Percentiles rank a stretch among this genome's conserved stretches.
These are phyloP conservation scores for Hymenoscyphus albidus DNA, from an alignment of 2,329 filamentous ascomycete species.

Conservation along the genomic window DNA sequence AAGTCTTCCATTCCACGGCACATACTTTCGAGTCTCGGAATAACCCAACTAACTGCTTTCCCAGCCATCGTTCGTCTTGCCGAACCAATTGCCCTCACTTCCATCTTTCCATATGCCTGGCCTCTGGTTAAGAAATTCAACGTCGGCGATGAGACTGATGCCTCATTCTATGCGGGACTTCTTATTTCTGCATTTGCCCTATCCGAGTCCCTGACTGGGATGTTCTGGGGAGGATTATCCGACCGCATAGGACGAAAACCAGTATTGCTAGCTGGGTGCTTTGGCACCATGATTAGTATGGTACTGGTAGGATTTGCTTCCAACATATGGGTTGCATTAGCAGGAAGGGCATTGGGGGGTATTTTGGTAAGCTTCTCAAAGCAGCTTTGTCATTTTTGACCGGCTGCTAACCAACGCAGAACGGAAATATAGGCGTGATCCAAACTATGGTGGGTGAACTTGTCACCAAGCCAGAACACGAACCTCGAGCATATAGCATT, in stretches of 20 bases:
- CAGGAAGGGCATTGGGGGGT: conserved; percentile 73
- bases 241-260: conserved; percentile 83
- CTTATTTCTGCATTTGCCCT: conserved; percentile 84
- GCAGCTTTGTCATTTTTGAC: neutral
- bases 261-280: conserved; percentile 74
- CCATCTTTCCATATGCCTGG: conserved; percentile 91
- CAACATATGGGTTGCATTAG: conserved; percentile 79
- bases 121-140: conserved; percentile 73
- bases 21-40: conserved; percentile 7
- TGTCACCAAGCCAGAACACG: conserved; percentile 77
- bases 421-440: conserved; percentile 88
- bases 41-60: conserved; percentile 14
- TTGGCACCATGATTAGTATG: conserved; percentile 79
- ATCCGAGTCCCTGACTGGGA: conserved; percentile 76
- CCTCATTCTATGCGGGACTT: conserved; percentile 82
- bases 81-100: conserved; percentile 88
- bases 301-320: conserved; percentile 76
- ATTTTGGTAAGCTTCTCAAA: conserved; percentile 45
- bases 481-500: conserved; percentile 81
- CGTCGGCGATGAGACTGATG: conserved; percentile 68
- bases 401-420: conserved; percentile 36
- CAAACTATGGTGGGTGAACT: conserved; percentile 85
- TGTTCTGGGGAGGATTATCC: conserved; percentile 83
- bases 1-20: conserved; percentile 35
- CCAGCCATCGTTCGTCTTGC: conserved; percentile 86